A percentile compares a stretch with the other conserved stretches of the same genome.
Evolutionary conservation across 768 basidiomycete species (phyloP).

Genomic region (Clitopilus hobsonii): DNA sequence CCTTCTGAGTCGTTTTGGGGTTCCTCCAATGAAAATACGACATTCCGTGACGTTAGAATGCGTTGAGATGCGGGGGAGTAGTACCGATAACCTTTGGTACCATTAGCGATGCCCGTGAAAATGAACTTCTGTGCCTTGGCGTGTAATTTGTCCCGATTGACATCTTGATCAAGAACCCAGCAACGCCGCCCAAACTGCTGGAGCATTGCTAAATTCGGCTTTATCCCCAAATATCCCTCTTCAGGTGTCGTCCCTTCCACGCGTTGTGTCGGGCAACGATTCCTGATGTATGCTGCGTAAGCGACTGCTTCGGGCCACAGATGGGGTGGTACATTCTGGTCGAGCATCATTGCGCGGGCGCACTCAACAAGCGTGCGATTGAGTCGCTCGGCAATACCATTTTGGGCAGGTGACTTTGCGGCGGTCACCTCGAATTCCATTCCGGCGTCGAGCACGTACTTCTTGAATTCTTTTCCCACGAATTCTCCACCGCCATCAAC

Average conservation of each 20-base stretch:
- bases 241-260: conserved; percentile 18
- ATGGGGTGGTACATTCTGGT: conserved; percentile 11
- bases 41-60: neutral
- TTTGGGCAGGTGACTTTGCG: conserved; percentile 16
- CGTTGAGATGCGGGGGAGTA: neutral
- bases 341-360: conserved; percentile 14
- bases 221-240: conserved; percentile 14
- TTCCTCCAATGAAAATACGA: neutral
- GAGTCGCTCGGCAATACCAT: conserved; percentile 22
- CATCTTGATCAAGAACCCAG: conserved; percentile 2
- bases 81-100: neutral
- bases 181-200: conserved; percentile 11
- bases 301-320: conserved; percentile 21
- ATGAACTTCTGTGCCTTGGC: conserved; percentile 1
- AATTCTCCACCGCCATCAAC: conserved; percentile 23
- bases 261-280: conserved; percentile 13
- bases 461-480: conserved; percentile 12
- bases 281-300: conserved; percentile 16
- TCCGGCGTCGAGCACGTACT: conserved; percentile 13
- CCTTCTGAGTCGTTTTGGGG: neutral
- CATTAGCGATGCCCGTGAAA: neutral
- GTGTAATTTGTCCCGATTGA: conserved; percentile 1
- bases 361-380: conserved; percentile 20
- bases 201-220: conserved; percentile 19
- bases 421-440: conserved; percentile 13